Conservation (phyloP, 179 eudicot species). For the Dionaea muscipula region DNA sequence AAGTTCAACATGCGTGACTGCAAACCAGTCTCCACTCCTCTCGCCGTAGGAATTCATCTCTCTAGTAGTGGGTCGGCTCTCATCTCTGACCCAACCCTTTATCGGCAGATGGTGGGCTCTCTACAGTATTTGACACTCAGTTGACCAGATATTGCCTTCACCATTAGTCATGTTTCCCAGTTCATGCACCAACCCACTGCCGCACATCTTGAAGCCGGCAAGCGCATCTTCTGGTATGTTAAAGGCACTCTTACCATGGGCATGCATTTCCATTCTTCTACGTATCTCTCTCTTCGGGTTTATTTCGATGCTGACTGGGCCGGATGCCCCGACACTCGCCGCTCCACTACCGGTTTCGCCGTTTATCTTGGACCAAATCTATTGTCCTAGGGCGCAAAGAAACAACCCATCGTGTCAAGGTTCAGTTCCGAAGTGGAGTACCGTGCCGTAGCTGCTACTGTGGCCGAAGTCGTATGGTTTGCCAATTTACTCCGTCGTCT, state of each 20-base stretch:
- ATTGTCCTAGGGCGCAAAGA: background rate
- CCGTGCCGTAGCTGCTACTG: background rate
- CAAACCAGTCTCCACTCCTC: no score
- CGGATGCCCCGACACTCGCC: no score
- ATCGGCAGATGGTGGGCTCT: background rate
- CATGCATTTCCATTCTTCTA: background rate
- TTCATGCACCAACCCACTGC: background rate
- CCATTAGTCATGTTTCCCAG: background rate
- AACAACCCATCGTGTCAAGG: background rate
- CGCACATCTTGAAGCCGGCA: background rate
- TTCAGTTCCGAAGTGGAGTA: constrained; percentile 5
- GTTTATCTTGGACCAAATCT: background rate
- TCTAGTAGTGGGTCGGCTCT: no score
- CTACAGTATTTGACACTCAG: constrained; percentile 1
- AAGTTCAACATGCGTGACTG: no score
- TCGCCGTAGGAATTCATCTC: no score
- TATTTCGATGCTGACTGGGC: no score
- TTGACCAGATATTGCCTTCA: no score
- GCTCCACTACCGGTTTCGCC: background rate
- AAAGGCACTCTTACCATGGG: background rate
- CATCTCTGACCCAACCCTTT: background rate
- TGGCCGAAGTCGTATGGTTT: background rate
- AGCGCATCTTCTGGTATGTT: no score
- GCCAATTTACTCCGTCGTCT: background rate
- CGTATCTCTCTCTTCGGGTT: background rate